Evolutionary conservation across 306 rosid genomes (phyloP), one percentile per base, ranked within the genome.

Genomic region (Fragaria vesca): DNA sequence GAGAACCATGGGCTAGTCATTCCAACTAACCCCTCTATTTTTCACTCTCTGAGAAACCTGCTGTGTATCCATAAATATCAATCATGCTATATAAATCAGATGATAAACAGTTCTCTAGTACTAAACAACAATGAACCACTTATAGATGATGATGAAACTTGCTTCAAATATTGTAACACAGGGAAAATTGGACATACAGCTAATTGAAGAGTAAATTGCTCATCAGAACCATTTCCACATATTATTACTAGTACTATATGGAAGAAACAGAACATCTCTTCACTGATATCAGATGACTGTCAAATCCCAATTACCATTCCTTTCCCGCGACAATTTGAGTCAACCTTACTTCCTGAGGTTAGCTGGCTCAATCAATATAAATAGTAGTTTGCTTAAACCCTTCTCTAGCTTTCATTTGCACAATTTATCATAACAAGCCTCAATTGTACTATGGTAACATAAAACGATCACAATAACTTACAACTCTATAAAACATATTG

Each of bases 1-100:
- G 66, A 60, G 17, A 26, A 26, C 34, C 66, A 60, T 26, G 66
- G 66, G 66, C 17, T 26, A 60, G 11, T 21, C 8, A 60, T 11
- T 60, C 17, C 36, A 13, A 60, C 8, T 60, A 60, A 60, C 66
- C 66, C 36, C 66, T 26, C 36, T 28, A 79, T 74, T 83, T 30
- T 17, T 80, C 75, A 70, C 81, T 84, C 83, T 71, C 63, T 76
- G 75, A 55, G 48, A 47, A 80, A 86, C 88, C 90, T 87, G 87
- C 81, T 81, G 75, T 81, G 66, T 60, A 26, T 77, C 71, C 79
- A 85, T 38, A 74, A 67, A 21, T n/a, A 69, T 78, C 34, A 78
- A 69, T 28, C 47, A 60, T 47, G 78, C 9, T 60, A 65, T 34
- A 65, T 18, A 30, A 62, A 52, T 72, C 43, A 63, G 73, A 9